Evolutionary conservation across 345 rosid species (phyloP), one percentile per base, ranked within the genome.

Genomic region (Gossypium anomalum): DNA sequence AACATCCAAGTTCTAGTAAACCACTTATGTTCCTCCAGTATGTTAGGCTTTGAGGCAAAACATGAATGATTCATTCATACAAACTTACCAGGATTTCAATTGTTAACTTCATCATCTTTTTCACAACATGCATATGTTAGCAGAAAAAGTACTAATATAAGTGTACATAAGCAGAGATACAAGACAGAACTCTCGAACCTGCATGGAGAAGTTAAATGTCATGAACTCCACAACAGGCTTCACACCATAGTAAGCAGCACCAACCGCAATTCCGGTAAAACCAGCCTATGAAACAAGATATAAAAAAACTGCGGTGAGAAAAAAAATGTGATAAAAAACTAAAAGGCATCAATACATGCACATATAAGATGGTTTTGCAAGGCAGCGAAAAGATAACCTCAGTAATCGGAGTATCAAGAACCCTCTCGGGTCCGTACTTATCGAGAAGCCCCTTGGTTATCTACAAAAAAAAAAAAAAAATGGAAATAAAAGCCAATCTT

Each of bases 161-260:
- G 2, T 27, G 47, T 64, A 47, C 19, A 58, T 7, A 56, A 23
- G 78, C 1, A 60, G 20, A 75, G 45, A 64, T 55, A 15, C 9
- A 38, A 52, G 38, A 74, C 11, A 65, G 63, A 75, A 41, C 7
- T 10, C 27, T 34, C 19, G 53, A n/a, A 94, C 98, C 98, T 94
- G 97, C 98, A 92, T 84, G 48, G 97, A 80, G 81, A 94, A 92
- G 89, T 94, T 94, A 76, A 94, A 87, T 27, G 98, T 92, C 98
- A 92, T 92, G 76, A 94, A 94, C 78, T 94, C 98, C 38, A 94
- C 84, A 52, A 92, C 87, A 49, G 96, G 98, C 83, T 80, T 88
- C 52, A 94, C 86, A 57, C 98, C 98, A 79, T 88, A 79, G 74
- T 91, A 92, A 82, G 98, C 98, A 29, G 98, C 97, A 64, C 98